Evolutionary conservation across 768 basidiomycete genomes (phyloP).

Genomic region (Tephrocybe sp.): DNA sequence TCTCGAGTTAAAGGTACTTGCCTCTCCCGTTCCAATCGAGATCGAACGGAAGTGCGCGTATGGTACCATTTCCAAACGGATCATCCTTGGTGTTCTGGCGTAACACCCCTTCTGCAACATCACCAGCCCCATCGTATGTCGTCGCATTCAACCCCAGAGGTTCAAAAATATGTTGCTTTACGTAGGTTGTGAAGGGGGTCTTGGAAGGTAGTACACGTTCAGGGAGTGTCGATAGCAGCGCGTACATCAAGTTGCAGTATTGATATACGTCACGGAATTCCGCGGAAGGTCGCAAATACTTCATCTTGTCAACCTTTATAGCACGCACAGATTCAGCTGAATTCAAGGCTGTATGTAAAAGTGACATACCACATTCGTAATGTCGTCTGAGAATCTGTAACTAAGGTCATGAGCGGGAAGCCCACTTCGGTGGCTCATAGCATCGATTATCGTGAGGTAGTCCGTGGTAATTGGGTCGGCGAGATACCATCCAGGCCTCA

Average conservation of each 20-base stretch:
- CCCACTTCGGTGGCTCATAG: slow-evolving; percentile 17
- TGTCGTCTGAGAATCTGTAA: slow-evolving; percentile 9
- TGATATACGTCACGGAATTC: slow-evolving; percentile 25
- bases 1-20: background rate
- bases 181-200: slow-evolving; percentile 20
- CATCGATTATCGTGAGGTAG: slow-evolving; percentile 17
- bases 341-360: background rate
- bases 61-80: background rate
- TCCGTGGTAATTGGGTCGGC: slow-evolving; percentile 21
- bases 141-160: slow-evolving; percentile 24
- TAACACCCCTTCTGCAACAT: slow-evolving; percentile 22
- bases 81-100: slow-evolving; percentile 13
- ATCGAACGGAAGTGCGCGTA: slow-evolving; percentile 9
- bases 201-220: slow-evolving; percentile 21
- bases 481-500: slow-evolving; percentile 23
- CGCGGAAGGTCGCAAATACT: slow-evolving; percentile 24
- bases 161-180: slow-evolving; percentile 22
- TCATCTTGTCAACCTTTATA: slow-evolving; percentile 15
- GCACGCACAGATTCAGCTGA: too few relatives aligned
- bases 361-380: slow-evolving; percentile 3
- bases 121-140: slow-evolving; percentile 22
- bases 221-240: slow-evolving; percentile 18
- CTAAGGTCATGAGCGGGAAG: slow-evolving; percentile 8
- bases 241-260: slow-evolving; percentile 27
- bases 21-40: slow-evolving; percentile 12